Evolutionary conservation across 257 asterid species (phyloP).

Genomic region (Solanum bulbocastanum): DNA sequence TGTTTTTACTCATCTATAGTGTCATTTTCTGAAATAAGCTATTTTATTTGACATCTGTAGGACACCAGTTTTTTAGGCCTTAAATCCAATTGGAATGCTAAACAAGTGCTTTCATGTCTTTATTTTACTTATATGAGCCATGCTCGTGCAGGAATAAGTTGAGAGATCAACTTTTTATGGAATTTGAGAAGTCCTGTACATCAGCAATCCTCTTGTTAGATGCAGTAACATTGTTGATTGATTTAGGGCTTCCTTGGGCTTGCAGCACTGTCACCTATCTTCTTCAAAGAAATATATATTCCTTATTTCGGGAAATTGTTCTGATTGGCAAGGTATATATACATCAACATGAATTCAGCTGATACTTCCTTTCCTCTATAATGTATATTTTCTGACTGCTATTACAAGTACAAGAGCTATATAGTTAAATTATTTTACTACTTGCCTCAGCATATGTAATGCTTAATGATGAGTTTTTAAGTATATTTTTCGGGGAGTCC

Average conservation of each 20-base stretch:
- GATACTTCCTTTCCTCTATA: background rate
- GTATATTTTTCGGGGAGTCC: background rate
- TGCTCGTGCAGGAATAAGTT: constrained; percentile 39
- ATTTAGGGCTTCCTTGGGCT: constrained; percentile 79
- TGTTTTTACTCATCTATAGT: background rate
- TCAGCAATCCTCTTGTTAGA: constrained; percentile 56
- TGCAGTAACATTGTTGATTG: constrained; percentile 46
- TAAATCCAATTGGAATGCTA: background rate
- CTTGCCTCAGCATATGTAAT: background rate
- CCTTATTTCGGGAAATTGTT: constrained; percentile 66
- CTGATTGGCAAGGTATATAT: constrained; percentile 55
- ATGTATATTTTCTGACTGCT: background rate
- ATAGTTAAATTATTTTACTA: background rate
- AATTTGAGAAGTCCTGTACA: constrained; percentile 33
- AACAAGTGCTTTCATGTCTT: background rate
- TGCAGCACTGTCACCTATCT: constrained; percentile 62
- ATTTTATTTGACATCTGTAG: background rate
- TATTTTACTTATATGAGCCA: background rate
- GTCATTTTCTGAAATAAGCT: background rate
- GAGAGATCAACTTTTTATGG: constrained; percentile 45
- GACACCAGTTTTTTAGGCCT: background rate
- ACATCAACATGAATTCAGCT: background rate
- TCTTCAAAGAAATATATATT: constrained; percentile 49
- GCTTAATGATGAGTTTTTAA: background rate
- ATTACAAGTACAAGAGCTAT: background rate